phyloP scores from a whole-genome alignment of 495 filamentous ascomycete species.

The Ascobolus immersus region DNA sequence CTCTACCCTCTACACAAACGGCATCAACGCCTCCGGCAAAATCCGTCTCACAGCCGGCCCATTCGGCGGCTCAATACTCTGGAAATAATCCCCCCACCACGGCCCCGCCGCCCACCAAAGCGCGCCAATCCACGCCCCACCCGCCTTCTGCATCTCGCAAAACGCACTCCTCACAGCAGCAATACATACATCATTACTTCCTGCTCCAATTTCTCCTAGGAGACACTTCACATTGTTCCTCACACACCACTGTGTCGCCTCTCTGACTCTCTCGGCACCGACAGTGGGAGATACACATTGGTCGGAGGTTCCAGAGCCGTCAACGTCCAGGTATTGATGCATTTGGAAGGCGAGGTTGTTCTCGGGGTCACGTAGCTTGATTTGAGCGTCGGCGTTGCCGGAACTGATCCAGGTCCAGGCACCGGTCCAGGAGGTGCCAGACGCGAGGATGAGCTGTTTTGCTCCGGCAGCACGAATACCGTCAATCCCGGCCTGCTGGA shows the following conservation, averaged over 20 bases:
- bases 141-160: slow-evolving; percentile 29
- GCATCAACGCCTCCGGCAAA: slow-evolving; percentile 11
- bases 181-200: slow-evolving; percentile 38
- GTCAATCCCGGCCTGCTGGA: slow-evolving; percentile 53
- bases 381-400: slow-evolving; percentile 29
- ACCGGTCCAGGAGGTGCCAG: slow-evolving; percentile 44
- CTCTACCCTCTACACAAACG: slow-evolving; percentile 14
- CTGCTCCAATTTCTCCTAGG: slow-evolving; percentile 48
- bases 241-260: slow-evolving; percentile 44
- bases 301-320: slow-evolving; percentile 34
- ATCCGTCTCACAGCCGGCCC: slow-evolving; percentile 10
- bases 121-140: slow-evolving; percentile 45
- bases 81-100: slow-evolving; percentile 21
- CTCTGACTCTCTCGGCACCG: slow-evolving; percentile 34
- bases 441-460: slow-evolving; percentile 44
- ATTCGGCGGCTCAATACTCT: slow-evolving; percentile 12
- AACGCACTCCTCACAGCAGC: slow-evolving; percentile 38
- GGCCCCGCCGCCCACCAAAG: slow-evolving; percentile 47
- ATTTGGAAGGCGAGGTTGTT: slow-evolving; percentile 33
- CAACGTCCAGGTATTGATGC: slow-evolving; percentile 36
- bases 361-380: slow-evolving; percentile 30
- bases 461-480: slow-evolving; percentile 44
- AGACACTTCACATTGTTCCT: slow-evolving; percentile 39
- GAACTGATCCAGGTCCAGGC: slow-evolving; percentile 31
- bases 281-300: slow-evolving; percentile 36